A percentile compares a stretch with the other conserved stretches of the same genome.
Conservation (phyloP, 495 filamentous ascomycete genomes). For the Penicillium egyptiacum region DNA sequence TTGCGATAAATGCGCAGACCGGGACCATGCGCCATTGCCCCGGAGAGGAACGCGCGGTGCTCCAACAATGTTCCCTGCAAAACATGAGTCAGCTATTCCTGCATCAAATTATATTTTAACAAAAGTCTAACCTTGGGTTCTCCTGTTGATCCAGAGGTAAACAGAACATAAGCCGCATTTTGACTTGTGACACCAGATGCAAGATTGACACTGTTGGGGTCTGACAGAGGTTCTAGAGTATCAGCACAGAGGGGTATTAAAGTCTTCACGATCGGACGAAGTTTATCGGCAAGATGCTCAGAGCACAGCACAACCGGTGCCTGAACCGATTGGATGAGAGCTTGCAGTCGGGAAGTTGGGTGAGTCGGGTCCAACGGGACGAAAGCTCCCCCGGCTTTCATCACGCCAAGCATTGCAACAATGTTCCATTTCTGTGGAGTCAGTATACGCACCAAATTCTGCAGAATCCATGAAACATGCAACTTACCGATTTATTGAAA, state of each 20-base stretch:
- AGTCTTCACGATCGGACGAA: slow-evolving; percentile 32
- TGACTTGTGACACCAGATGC: slow-evolving; percentile 33
- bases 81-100: slow-evolving; percentile 6
- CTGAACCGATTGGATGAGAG: slow-evolving; percentile 40
- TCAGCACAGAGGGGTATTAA: slow-evolving; percentile 40
- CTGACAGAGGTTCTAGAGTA: slow-evolving; percentile 28
- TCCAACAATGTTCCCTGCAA: slow-evolving; percentile 49
- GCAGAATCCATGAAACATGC: background rate
- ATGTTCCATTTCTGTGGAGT: slow-evolving; percentile 50
- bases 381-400: slow-evolving; percentile 60
- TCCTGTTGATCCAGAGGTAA: slow-evolving; percentile 54
- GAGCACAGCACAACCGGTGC: slow-evolving; percentile 57
- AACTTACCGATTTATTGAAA: slow-evolving; percentile 58
- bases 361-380: slow-evolving; percentile 61
- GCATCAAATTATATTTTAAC: background rate
- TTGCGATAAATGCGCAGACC: slow-evolving; percentile 30
- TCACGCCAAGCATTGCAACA: slow-evolving; percentile 56
- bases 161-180: slow-evolving; percentile 47
- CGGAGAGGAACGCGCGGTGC: slow-evolving; percentile 46
- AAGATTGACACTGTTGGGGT: slow-evolving; percentile 21
- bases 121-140: slow-evolving; percentile 47
- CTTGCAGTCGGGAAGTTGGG: slow-evolving; percentile 50
- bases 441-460: background rate
- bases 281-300: slow-evolving; percentile 24
- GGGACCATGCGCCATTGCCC: slow-evolving; percentile 46